Percentiles rank a stretch among this genome's conserved stretches.
Evolutionary conservation across 495 filamentous ascomycete genomes (phyloP).

Genomic region (Aspergillus affinis): DNA sequence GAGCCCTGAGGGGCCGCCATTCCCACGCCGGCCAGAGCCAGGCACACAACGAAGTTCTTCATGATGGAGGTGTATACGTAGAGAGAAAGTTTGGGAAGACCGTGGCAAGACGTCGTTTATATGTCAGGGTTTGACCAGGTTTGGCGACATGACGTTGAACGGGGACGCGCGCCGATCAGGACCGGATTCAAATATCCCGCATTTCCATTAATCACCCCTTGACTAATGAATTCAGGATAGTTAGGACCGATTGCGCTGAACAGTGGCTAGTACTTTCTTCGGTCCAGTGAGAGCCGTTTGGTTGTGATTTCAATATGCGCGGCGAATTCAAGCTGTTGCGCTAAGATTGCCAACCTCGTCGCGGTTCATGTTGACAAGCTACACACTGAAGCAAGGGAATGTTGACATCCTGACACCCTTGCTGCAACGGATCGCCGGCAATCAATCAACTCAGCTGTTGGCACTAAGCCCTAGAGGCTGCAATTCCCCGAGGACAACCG

Average conservation of each 20-base stretch:
- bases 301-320: background rate
- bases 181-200: background rate
- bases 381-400: too few relatives aligned
- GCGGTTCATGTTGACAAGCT: too few relatives aligned
- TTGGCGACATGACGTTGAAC: background rate
- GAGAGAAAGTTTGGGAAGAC: background rate
- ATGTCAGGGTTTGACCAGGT: background rate
- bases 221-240: background rate
- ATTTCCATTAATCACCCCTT: background rate
- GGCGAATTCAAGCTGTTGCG: background rate
- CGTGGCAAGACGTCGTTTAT: background rate
- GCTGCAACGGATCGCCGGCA: background rate
- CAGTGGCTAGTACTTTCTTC: background rate
- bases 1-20: background rate
- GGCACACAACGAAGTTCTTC: slow-evolving; percentile 2
- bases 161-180: background rate
- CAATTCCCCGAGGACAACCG: background rate
- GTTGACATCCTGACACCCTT: background rate
- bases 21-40: slow-evolving; percentile 3
- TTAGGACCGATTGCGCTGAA: background rate
- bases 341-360: too few relatives aligned
- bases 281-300: background rate
- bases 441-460: background rate
- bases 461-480: background rate
- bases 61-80: background rate